These are phyloP conservation scores for Elongisporangium undulatum DNA, from an alignment of 352 stramenopile genomes.

Conservation along the genomic window DNA sequence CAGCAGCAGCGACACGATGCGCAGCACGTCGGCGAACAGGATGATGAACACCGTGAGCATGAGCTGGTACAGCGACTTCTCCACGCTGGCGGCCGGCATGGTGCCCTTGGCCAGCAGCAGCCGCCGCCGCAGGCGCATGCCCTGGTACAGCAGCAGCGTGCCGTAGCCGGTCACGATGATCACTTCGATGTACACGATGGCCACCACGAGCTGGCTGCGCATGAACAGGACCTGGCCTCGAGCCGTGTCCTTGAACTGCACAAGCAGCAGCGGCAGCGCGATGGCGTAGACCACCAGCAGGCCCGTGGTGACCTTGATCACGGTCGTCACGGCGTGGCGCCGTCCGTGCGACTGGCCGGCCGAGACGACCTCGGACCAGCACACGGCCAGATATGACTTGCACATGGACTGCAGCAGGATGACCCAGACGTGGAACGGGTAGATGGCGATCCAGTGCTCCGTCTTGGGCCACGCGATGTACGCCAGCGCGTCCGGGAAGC, in stretches of 20 bases:
- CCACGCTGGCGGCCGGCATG: constrained; percentile 57
- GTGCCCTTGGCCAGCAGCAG: constrained; percentile 69
- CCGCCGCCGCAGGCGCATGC: constrained; percentile 60
- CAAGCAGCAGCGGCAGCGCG: constrained; percentile 44
- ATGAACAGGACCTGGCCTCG: constrained; percentile 67
- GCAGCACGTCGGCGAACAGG: constrained; percentile 65
- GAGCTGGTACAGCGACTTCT: constrained; percentile 79
- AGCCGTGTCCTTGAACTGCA: constrained; percentile 43
- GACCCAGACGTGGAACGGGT: constrained; percentile 59
- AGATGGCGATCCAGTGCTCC: constrained; percentile 60
- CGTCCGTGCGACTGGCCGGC: constrained; percentile 58
- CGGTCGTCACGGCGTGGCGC: constrained; percentile 43
- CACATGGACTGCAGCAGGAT: constrained; percentile 70
- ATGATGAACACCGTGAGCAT: constrained; percentile 81
- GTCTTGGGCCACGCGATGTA: constrained; percentile 59
- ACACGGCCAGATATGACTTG: constrained; percentile 80
- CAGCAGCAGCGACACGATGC: constrained; percentile 55
- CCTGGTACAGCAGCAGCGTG: constrained; percentile 66
- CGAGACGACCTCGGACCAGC: constrained; percentile 78
- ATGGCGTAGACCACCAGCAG: constrained; percentile 59
- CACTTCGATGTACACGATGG: constrained; percentile 58
- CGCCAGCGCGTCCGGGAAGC: constrained; percentile 53
- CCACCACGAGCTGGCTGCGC: constrained; percentile 33
- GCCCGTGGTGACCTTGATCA: constrained; percentile 49
- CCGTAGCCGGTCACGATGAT: constrained; percentile 62